Percentiles rank a stretch among this genome's conserved stretches.
phyloP scores from a whole-genome alignment of 352 stramenopile species.

The Globisporangium alternatum region DNA sequence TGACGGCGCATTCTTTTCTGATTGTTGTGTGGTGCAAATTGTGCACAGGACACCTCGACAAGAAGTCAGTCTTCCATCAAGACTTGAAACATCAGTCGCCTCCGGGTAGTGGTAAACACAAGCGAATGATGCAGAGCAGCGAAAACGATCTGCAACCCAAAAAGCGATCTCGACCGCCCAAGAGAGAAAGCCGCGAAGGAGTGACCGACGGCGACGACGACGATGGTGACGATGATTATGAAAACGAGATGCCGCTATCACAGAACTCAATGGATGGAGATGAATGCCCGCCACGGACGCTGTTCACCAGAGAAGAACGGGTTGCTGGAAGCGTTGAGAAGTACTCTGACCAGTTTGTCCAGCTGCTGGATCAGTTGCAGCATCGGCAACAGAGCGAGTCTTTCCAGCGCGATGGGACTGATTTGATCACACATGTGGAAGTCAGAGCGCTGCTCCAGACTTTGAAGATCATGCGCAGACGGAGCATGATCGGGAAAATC shows the following conservation, averaged over 20 bases:
- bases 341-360: conserved; percentile 50
- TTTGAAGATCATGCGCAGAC: conserved; percentile 71
- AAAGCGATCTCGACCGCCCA: conserved; percentile 20
- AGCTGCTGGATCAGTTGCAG: conserved; percentile 36
- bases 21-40: background rate
- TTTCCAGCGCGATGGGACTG: conserved; percentile 28
- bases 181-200: conserved; percentile 13
- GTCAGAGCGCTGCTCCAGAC: conserved; percentile 63
- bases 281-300: conserved; percentile 25
- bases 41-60: conserved; percentile 9
- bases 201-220: conserved; percentile 11
- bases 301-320: conserved; percentile 54
- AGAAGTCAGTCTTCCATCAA: conserved; percentile 1
- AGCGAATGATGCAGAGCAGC: conserved; percentile 5
- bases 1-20: background rate
- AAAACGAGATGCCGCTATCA: conserved; percentile 11
- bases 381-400: conserved; percentile 28
- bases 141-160: conserved; percentile 8
- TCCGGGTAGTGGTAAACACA: conserved; percentile 7
- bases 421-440: conserved; percentile 48
- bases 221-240: conserved; percentile 4
- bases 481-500: conserved; percentile 50
- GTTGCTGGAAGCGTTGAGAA: conserved; percentile 62
- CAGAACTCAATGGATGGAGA: conserved; percentile 22
- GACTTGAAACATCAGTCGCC: background rate